Base-by-base conservation (phyloP, 2,329 filamentous ascomycete genomes). In the Talaromyces atroroseus region DNA sequence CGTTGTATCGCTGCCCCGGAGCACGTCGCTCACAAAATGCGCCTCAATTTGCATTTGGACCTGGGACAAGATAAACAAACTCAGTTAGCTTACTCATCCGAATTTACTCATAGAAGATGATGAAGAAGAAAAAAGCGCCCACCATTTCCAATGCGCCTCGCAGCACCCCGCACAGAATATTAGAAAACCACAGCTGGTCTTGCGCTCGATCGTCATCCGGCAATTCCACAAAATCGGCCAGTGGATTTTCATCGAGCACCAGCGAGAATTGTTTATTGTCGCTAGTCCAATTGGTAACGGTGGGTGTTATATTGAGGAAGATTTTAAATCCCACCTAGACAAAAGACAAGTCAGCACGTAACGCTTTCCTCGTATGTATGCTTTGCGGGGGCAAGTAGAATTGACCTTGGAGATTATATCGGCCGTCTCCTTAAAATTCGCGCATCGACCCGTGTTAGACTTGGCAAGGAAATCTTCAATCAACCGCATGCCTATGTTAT, bases 391-490 rank as follows among this genome's bases (percentile, higher is more conserved):
- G 20, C n/a, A n/a, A 14, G 26, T 10, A 18, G 14, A 10, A 50
- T 71, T 5, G 72, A 92, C 92, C 80, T 92, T 94, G 44, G 92
- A 85, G 66, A 99, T 94, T 84, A 95, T 92, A 72, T 99, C 94
- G 42, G 94, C 92, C 6, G 94, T 97, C 72, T 99, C 94, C 58
- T 89, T 83, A 69, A 99, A 96, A 76, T 94, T 97, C 64, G 84
- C 81, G 74, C 94, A 99, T 62, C 91, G 83, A 64, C 90, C 89
- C 2, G 89, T 90, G 65, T 90, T 92, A 5, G 91, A 94, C 74
- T 96, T 97, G 66, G 94, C 94, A 18, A 99, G 84, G 68, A 96
- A 99, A 75, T 99, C 94, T 66, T 99, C 94, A 64, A 99, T 96
- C 63, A 99, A 77, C 38, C 94, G 89, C 68, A 97, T 80, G 26